phyloP scores from a whole-genome alignment of 345 rosid species.

The Litchi chinensis region DNA sequence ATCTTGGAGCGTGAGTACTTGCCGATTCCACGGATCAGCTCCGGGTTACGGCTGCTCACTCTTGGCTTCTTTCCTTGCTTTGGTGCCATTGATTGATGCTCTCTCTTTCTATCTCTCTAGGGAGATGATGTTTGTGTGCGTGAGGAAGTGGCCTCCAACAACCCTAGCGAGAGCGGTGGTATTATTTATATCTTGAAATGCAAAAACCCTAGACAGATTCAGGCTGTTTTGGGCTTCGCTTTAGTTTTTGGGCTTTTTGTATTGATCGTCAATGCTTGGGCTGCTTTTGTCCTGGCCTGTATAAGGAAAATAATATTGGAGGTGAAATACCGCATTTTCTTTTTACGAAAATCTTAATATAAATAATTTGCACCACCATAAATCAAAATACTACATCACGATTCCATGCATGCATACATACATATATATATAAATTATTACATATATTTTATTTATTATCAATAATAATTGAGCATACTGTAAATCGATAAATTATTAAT shows the following conservation, averaged over 20 bases:
- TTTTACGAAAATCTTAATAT: no score
- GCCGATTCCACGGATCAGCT: slow-evolving; percentile 61
- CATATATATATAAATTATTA: no score
- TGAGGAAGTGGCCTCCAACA: background rate
- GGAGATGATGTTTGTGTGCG: background rate
- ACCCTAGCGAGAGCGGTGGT: background rate
- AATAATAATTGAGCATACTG: no score
- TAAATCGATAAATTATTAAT: no score
- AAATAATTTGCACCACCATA: no score
- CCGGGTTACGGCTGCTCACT: slow-evolving; percentile 54
- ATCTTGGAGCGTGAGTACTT: slow-evolving; percentile 64
- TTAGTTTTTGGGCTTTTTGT: background rate
- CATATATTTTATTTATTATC: no score
- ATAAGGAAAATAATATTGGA: no score
- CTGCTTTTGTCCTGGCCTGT: no score
- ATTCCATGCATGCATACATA: no score
- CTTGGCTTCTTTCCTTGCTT: slow-evolving; percentile 35
- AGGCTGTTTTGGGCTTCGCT: background rate
- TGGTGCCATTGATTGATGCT: slow-evolving; percentile 48
- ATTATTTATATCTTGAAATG: slow-evolving; percentile 1
- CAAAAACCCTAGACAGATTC: slow-evolving; percentile 8
- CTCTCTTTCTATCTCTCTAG: background rate
- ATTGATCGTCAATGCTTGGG: no score
- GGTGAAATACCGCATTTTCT: no score
- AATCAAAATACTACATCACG: no score